Evolutionary conservation across 1,284 basidiomycete genomes (phyloP).

Genomic region (Boletus calvinii): DNA sequence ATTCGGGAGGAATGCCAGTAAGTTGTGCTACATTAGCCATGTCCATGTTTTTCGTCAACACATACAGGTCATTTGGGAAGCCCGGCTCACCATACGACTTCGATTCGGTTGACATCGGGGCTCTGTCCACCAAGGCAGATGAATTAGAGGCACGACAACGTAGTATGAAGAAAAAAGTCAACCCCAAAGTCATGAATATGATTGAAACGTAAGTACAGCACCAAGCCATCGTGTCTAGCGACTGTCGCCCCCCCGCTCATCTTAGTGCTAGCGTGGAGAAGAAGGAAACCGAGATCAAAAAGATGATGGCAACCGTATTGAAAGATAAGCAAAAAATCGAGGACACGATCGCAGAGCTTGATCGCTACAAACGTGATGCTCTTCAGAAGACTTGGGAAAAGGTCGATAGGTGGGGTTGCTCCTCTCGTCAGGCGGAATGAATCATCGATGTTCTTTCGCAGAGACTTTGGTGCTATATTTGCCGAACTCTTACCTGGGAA

Average conservation of each 20-base stretch:
- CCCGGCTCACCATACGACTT: conserved; percentile 86
- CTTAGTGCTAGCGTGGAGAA: conserved; percentile 81
- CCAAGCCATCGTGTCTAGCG: background rate
- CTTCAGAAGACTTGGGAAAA: conserved; percentile 95
- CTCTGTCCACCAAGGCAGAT: conserved; percentile 64
- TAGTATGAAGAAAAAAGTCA: conserved; percentile 93
- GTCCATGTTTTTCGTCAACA: background rate
- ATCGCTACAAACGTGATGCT: conserved; percentile 92
- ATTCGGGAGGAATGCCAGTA: conserved; percentile 85
- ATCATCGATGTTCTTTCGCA: conserved; percentile 32
- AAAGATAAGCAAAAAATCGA: conserved; percentile 98
- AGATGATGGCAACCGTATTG: conserved; percentile 87
- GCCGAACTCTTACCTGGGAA: conserved; percentile 95
- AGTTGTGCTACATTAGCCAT: background rate
- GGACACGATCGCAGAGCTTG: conserved; percentile 90
- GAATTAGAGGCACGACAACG: conserved; percentile 83
- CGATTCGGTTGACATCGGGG: conserved; percentile 62
- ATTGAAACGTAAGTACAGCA: conserved; percentile 75
- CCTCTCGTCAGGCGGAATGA: background rate
- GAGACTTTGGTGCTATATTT: conserved; percentile 97
- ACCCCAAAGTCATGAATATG: conserved; percentile 94
- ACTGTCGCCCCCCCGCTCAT: background rate
- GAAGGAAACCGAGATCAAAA: conserved; percentile 83
- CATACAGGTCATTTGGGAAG: conserved; percentile 75
- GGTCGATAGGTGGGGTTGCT: conserved; percentile 74